Evolutionary conservation across 768 basidiomycete species (phyloP), one percentile per base, ranked within the genome.

Genomic region (Bullera alba): DNA sequence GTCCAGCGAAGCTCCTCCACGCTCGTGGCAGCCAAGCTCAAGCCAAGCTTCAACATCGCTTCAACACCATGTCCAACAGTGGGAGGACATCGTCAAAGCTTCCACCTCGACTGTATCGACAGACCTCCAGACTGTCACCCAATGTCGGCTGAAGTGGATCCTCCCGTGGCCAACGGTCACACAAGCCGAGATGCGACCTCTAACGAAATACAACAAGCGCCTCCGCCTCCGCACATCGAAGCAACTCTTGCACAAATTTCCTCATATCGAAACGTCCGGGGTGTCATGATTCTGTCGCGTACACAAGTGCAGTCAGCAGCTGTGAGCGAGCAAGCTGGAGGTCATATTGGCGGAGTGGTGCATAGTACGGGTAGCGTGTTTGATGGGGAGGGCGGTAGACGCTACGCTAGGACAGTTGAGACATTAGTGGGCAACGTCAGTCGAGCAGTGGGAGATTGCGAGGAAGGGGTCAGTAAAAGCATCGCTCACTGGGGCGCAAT

Each of bases 251-350:
- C 82, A 0, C 73, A 84, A 55, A 77, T 93, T 46, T 83, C 87
- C 1, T 79, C 85, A 4, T 86, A 92, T 65, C 80, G 86, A 16
- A 84, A 86, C 17, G 88, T 92, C 3, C 79, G 88, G 5, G 89
- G 90, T 1, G 91, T 91, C 69, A 79, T 93, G 63, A 79, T 92
- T 0, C 76, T 92, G 27, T 84, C 87, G 2, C 79, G 87, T 3
- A 35, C 51, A 4, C 44, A 42, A 37, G 28, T 37, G n/a, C n/a
- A 36, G 25, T 16, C 43, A 25, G 30, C 52, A 2, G 17, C 34
- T 10, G 15, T 23, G 1, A 37, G 7, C 2, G 46, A 12, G 12
- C 10, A 6, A 38, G 21, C 35, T 22, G 38, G 46, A 15, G 19
- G 8, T 26, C 6, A 14, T 26, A 14, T 25, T 8, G 65, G 62